Evolutionary conservation across 1,284 basidiomycete genomes (phyloP).

Genomic region (Fomitopsis palustris): DNA sequence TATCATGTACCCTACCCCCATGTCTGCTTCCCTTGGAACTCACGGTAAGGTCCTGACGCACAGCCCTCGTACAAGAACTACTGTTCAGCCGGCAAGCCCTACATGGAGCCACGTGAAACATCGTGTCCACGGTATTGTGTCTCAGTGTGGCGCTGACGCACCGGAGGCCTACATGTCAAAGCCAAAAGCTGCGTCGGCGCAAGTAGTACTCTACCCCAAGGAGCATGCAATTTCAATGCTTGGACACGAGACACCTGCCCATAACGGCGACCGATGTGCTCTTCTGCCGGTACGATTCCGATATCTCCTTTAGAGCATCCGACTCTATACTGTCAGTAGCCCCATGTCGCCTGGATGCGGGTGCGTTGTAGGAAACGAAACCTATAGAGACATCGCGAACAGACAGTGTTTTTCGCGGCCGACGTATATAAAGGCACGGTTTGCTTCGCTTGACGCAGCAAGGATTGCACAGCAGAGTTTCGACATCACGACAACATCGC

Average conservation of each 20-base stretch:
- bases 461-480: not conserved
- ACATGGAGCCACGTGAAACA: not conserved
- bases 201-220: not conserved
- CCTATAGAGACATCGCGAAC: not conserved
- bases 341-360: not conserved
- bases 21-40: too few species aligned
- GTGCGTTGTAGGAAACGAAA: not conserved
- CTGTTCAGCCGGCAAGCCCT: too few species aligned
- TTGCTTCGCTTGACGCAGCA: too few species aligned
- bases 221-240: not conserved
- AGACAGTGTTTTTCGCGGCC: not conserved
- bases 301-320: not conserved
- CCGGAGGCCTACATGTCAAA: not conserved
- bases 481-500: not conserved
- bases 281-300: not conserved
- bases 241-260: not conserved
- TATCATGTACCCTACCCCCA: too few species aligned
- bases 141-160: not conserved
- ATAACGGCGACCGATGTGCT: not conserved
- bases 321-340: not conserved
- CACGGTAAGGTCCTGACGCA: not conserved
- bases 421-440: not conserved
- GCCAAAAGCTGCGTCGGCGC: not conserved
- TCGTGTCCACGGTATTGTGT: not conserved
- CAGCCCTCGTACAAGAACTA: too few species aligned